These are phyloP conservation scores for Microstroma glucosiphilum DNA, from an alignment of 1,284 basidiomycete genomes.

Conservation along the genomic window DNA sequence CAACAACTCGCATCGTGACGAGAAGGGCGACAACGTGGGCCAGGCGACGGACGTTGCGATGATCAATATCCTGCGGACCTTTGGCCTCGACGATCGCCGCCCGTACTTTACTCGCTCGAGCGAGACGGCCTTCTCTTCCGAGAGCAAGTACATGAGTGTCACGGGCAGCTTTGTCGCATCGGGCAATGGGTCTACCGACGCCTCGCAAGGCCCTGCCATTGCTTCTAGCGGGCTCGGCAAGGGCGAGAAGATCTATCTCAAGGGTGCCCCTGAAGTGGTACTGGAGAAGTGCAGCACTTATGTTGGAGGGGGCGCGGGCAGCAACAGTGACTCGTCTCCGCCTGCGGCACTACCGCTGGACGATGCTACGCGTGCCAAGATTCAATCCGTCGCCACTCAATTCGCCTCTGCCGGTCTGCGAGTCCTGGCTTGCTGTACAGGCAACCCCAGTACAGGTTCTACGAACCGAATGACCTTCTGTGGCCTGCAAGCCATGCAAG, in stretches of 20 bases:
- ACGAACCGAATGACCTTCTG: constrained; percentile 69
- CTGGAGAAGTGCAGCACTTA: constrained; percentile 79
- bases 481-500: constrained; percentile 90
- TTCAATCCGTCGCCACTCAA: constrained; percentile 65
- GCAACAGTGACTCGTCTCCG: constrained; percentile 55
- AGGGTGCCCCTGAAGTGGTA: constrained; percentile 83
- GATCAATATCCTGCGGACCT: constrained; percentile 69
- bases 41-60: constrained; percentile 91
- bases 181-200: constrained; percentile 9
- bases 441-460: constrained; percentile 50
- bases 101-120: constrained; percentile 64
- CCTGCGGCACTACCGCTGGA: constrained; percentile 61
- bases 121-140: constrained; percentile 85
- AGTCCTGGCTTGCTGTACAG: constrained; percentile 84
- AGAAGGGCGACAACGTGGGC: constrained; percentile 70
- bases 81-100: constrained; percentile 67
- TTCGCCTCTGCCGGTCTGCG: constrained; percentile 72
- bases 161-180: constrained; percentile 59
- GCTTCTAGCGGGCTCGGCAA: background rate
- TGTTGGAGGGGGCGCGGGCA: constrained; percentile 64
- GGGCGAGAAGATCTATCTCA: constrained; percentile 73
- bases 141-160: constrained; percentile 85
- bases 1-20: constrained; percentile 61
- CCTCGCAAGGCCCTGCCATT: constrained; percentile 47
- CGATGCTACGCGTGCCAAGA: constrained; percentile 60